Conservation (phyloP, 2,329 filamentous ascomycete species). For the Trichoderma lentiforme region DNA sequence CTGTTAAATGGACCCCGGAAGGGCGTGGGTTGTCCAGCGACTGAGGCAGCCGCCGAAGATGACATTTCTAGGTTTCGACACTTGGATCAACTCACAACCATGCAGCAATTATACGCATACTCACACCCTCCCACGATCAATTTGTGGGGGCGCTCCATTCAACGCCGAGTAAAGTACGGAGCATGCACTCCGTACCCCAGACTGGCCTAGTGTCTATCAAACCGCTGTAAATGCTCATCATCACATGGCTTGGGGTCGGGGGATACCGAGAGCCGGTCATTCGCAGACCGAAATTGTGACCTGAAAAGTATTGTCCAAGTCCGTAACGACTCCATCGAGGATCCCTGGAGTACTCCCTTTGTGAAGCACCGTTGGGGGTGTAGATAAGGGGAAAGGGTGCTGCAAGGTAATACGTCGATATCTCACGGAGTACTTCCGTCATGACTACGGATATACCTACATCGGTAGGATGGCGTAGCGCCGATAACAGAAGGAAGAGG, state of each 20-base stretch:
- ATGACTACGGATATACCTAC: neutral
- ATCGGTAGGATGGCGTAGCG: neutral
- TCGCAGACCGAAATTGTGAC: conserved; percentile 1
- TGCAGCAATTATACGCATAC: conserved; percentile 14
- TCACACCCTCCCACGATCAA: conserved; percentile 7
- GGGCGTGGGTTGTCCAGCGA: neutral
- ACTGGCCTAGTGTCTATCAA: neutral
- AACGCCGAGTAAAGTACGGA: neutral
- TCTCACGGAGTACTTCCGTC: neutral
- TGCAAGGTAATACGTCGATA: neutral
- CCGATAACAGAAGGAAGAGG: neutral
- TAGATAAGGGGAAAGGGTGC: neutral
- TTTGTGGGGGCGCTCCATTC: conserved; percentile 3
- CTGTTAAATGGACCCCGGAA: neutral
- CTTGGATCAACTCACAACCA: neutral
- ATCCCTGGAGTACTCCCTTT: neutral
- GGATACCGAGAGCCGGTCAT: neutral
- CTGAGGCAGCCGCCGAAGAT: neutral
- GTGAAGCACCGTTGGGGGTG: neutral
- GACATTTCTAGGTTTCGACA: neutral
- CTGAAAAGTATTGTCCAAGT: neutral
- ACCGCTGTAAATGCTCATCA: neutral
- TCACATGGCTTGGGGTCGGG: neutral
- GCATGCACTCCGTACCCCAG: neutral
- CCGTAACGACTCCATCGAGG: neutral